phyloP scores from a whole-genome alignment of 108 stramenopile species.

The Skeletonema costatum region DNA sequence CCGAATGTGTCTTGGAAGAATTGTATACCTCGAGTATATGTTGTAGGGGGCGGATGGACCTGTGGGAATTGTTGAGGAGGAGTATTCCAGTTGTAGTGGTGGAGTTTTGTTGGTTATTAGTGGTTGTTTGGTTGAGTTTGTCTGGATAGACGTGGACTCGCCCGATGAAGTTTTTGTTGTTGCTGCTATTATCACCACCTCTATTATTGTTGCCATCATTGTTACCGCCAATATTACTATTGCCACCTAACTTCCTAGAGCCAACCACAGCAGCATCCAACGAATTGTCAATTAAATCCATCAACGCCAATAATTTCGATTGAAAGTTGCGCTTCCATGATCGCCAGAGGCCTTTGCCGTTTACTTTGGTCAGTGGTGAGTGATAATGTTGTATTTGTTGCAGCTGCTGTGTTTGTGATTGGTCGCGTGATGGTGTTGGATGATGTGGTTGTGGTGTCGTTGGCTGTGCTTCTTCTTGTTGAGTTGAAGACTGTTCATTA shows the following conservation, averaged over 20 bases:
- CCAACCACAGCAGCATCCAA: constrained; percentile 58
- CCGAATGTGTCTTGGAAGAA: constrained; percentile 54
- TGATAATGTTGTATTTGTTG: no score
- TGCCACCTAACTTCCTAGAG: not conserved
- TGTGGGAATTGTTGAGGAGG: constrained; percentile 55
- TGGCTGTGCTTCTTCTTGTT: no score
- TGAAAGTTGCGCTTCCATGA: constrained; percentile 68
- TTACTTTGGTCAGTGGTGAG: constrained; percentile 33
- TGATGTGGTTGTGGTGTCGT: no score
- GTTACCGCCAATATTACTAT: no score
- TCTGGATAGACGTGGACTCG: constrained; percentile 36
- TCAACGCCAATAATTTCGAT: constrained; percentile 52
- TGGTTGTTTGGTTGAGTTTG: not conserved
- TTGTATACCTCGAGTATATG: constrained; percentile 63
- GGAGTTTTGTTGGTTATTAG: not conserved
- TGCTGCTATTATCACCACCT: no score
- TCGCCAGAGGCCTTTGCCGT: constrained; percentile 70
- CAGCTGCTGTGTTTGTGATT: no score
- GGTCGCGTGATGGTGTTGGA: no score
- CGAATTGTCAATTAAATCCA: constrained; percentile 80
- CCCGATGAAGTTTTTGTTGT: constrained; percentile 20
- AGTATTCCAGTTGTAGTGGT: constrained; percentile 41
- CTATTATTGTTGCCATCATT: not conserved
- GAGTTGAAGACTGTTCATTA: no score
- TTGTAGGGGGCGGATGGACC: constrained; percentile 47